A percentile compares a stretch with the other conserved stretches of the same genome.
Conservation (phyloP, 1,139 yeast genomes). For the Diutina sp. region DNA sequence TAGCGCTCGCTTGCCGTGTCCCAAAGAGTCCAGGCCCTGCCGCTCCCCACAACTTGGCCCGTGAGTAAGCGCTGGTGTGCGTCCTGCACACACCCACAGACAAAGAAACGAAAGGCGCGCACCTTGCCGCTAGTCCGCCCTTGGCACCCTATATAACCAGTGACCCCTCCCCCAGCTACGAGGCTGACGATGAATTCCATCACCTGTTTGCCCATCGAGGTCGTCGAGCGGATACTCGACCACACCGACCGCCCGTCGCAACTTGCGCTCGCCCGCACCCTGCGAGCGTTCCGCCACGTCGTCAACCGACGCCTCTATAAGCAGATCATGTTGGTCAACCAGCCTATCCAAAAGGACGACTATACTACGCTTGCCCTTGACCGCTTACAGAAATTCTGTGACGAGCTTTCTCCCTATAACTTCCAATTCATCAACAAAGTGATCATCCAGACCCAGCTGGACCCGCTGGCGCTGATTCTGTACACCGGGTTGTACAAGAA, state of each 20-base stretch:
- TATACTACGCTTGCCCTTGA: slow-evolving; percentile 6
- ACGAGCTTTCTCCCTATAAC: slow-evolving; percentile 6
- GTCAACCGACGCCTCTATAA: slow-evolving; percentile 10
- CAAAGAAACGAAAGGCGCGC: background rate
- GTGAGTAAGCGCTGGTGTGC: too few species aligned
- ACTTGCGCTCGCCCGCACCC: background rate
- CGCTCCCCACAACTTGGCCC: background rate
- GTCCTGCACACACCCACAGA: background rate
- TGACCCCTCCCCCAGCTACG: background rate
- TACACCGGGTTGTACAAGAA: slow-evolving; percentile 10
- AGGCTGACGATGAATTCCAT: background rate
- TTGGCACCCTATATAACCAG: background rate
- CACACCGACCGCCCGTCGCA: background rate
- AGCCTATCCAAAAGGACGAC: slow-evolving; percentile 2
- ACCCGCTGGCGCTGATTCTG: slow-evolving; percentile 7
- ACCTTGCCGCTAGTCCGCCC: background rate
- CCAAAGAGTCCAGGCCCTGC: background rate
- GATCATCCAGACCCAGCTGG: slow-evolving; percentile 12
- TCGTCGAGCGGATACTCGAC: background rate
- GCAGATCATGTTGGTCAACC: slow-evolving; percentile 9
- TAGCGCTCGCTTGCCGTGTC: background rate
- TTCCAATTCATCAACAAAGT: slow-evolving; percentile 9
- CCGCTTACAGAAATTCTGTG: slow-evolving; percentile 8
- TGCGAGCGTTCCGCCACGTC: slow-evolving; percentile 6
- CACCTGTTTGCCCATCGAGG: background rate